These are phyloP conservation scores for Dichotomocladium elegans DNA, from an alignment of 371 early-diverging fungal species.

Conservation along the genomic window DNA sequence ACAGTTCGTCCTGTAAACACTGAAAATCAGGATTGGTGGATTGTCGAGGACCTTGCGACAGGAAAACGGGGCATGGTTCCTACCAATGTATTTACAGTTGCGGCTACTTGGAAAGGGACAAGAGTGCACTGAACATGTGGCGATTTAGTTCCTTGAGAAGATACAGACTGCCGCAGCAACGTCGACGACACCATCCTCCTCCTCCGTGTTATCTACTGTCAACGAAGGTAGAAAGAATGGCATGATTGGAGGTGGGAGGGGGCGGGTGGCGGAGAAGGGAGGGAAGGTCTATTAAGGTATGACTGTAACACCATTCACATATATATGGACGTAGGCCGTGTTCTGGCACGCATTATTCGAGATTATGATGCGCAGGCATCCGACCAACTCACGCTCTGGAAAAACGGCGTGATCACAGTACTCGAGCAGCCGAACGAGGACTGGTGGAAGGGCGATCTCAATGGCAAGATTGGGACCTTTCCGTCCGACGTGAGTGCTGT, in stretches of 20 bases:
- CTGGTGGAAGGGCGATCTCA: constrained; percentile 65
- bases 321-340: constrained; percentile 1
- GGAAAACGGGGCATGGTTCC: constrained; percentile 59
- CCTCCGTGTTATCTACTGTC: background rate
- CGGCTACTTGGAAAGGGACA: background rate
- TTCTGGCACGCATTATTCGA: constrained; percentile 49
- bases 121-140: background rate
- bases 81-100: constrained; percentile 43
- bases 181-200: too few species aligned
- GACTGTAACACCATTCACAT: too few species aligned
- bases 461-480: constrained; percentile 61
- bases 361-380: constrained; percentile 61
- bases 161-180: background rate
- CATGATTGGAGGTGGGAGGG: too few species aligned
- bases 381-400: constrained; percentile 60
- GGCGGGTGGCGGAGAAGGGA: too few species aligned
- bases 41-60: constrained; percentile 41
- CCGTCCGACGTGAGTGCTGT: constrained; percentile 48
- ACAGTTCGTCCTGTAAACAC: constrained; percentile 43
- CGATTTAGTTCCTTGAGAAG: background rate
- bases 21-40: constrained; percentile 59
- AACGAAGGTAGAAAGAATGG: background rate
- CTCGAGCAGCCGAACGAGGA: constrained; percentile 44
- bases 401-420: constrained; percentile 62
- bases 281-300: too few species aligned